Base-by-base conservation (phyloP, 345 rosid genomes). In the Sisymbrium irio region DNA sequence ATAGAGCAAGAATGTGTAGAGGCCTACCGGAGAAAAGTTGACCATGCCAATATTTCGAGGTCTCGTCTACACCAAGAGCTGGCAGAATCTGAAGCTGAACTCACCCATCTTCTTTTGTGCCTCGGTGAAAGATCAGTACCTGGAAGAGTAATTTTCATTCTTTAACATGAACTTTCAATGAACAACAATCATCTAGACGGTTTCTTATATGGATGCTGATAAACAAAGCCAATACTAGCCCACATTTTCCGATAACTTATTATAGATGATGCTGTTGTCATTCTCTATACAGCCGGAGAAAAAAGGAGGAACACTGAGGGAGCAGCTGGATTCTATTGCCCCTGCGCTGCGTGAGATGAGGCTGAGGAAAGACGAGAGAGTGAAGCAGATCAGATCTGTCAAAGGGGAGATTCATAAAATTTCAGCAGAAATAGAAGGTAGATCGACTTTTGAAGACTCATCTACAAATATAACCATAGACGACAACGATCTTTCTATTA, bases 21-120 rank as follows among this genome's bases (percentile, higher is more conserved):
- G 79, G 94, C 89, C 36, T 92, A 92, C 81, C 78, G 97, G 76
- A 87, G 93, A 78, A 92, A 96, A 85, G 99, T 96, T 33, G 98
- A 96, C 84, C 88, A 83, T 12, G 99, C 97, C 65, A 96, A 90
- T 71, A 88, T 89, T 22, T 86, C 96, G 1, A 86, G 99, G 78
- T 86, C 99, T 78, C 96, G 97, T 66, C 84, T 96, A 74, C 99
- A 96, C 78, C 99, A 96, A 76, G 94, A 95, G 77, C 65, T 95
- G 42, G 99, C 99, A 1, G 98, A 92, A 83, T 89, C 99, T 60
- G 97, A 95, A 84, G 96, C 98, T 33, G 99, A 90, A 78, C 86
- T 92, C 75, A 95, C 99, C 58, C 97, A 88, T 78, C 92, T 95
- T 83, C 92, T 95, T 72, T 73, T 95, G 71, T 90, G 97, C 51